Evolutionary conservation across 2,329 filamentous ascomycete species (phyloP).

Genomic region (Cladosporium sp.): DNA sequence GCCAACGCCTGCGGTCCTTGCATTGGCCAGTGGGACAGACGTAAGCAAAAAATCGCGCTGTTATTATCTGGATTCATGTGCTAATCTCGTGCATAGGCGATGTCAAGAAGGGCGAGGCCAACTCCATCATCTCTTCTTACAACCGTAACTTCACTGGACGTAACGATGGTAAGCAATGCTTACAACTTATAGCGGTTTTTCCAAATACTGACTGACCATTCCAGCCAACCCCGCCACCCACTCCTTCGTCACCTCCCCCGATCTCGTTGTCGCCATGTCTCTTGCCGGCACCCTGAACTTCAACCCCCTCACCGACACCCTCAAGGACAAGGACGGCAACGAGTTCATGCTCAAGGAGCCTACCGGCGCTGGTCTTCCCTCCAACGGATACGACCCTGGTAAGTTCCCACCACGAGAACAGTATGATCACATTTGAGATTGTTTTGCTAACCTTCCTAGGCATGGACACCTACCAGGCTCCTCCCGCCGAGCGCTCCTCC

Average conservation of each 20-base stretch:
- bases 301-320: slow-evolving; percentile 88
- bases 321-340: slow-evolving; percentile 95
- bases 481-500: slow-evolving; percentile 72
- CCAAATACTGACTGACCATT: slow-evolving; percentile 64
- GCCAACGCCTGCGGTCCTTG: slow-evolving; percentile 92
- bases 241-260: slow-evolving; percentile 88
- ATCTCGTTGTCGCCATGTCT: slow-evolving; percentile 82
- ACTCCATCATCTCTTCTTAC: slow-evolving; percentile 98
- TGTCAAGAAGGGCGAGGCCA: slow-evolving; percentile 90
- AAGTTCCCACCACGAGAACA: too few species aligned
- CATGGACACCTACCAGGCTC: slow-evolving; percentile 92
- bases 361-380: slow-evolving; percentile 76
- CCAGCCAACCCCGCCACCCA: slow-evolving; percentile 82
- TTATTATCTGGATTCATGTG: neutral
- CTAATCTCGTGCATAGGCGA: slow-evolving; percentile 48
- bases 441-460: too few species aligned
- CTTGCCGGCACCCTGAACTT: slow-evolving; percentile 85
- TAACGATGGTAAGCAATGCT: slow-evolving; percentile 79
- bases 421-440: too few species aligned
- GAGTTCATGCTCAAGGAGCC: slow-evolving; percentile 87
- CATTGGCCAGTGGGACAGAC: slow-evolving; percentile 85
- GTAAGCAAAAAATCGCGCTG: slow-evolving; percentile 24
- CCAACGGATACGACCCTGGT: slow-evolving; percentile 83
- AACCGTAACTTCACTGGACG: slow-evolving; percentile 99
- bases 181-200: slow-evolving; percentile 42